These are phyloP conservation scores for Pyricularia sp. DNA, from an alignment of 2,329 filamentous ascomycete genomes.

Conservation along the genomic window DNA sequence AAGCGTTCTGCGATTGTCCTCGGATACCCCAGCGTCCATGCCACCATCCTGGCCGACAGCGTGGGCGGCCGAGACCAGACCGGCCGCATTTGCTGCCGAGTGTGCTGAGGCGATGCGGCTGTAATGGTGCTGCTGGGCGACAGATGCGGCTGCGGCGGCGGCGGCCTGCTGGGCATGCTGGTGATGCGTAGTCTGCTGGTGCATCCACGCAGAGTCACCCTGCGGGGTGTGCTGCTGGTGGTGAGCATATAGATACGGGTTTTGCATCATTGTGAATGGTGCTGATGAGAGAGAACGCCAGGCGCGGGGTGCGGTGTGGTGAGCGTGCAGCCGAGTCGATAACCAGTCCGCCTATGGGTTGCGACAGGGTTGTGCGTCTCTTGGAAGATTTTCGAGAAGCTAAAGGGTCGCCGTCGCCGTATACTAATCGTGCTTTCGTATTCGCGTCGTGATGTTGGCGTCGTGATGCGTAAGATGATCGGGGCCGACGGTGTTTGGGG, in stretches of 20 bases:
- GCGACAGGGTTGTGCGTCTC: neutral
- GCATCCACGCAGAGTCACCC: constrained; percentile 55
- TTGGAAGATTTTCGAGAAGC: neutral
- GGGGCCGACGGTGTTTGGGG: neutral
- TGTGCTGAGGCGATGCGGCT: constrained; percentile 58
- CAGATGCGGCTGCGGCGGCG: constrained; percentile 32
- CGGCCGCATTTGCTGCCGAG: constrained; percentile 43
- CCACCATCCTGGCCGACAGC: constrained; percentile 35
- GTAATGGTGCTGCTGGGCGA: constrained; percentile 54
- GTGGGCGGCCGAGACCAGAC: constrained; percentile 31
- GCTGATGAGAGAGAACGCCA: neutral
- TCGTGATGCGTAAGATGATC: neutral
- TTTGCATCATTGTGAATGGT: constrained; percentile 47
- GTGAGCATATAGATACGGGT: constrained; percentile 51
- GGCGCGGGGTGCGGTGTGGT: neutral
- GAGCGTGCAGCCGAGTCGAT: neutral
- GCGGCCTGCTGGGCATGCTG: constrained; percentile 30
- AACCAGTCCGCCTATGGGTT: neutral
- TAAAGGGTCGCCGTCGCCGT: neutral
- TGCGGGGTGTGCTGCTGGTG: constrained; percentile 59
- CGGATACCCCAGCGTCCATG: constrained; percentile 61
- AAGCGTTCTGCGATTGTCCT: constrained; percentile 89
- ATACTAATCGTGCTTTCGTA: neutral
- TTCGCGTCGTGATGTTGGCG: neutral
- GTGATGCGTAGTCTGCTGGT: constrained; percentile 52